Evolutionary conservation across 768 basidiomycete genomes (phyloP), one percentile per base, ranked within the genome.

Genomic region (Mrakia gelida): DNA sequence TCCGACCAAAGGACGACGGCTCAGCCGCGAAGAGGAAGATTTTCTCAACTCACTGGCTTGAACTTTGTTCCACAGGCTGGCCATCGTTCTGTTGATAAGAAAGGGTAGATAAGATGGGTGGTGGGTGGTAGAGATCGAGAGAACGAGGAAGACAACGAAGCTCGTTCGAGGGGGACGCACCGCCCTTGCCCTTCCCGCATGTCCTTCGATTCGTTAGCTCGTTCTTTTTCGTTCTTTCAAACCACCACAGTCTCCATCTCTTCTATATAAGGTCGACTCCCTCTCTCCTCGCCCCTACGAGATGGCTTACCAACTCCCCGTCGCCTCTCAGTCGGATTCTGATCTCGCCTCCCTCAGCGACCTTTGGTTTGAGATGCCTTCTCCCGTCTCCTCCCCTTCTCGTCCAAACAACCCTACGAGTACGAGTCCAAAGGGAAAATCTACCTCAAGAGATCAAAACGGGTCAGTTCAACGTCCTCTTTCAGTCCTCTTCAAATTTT

Each of bases 31-130:
- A 26, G 30, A 30, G 30, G 52, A 52, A 45, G 43, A 26, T 52
- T n/a, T 73, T 41, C 13, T 0, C 1, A 11, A 38, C 45, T 52
- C 30, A 56, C 56, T 61, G 11, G 72, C 72, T 73, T 73, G 72
- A n/a, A 73, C 72, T 56, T 73, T 73, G 26, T 73, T 73, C 72
- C 72, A 73, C 49, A 73, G 52, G 16, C 59, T 15, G 26, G 72
- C 38, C 72, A 73, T 73, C 15, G 15, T 52, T 21, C n/a, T n/a
- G n/a, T n/a, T n/a, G n/a, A n/a, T n/a, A n/a, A n/a, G n/a, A n/a
- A n/a, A n/a, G n/a, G 23, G 26, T 9, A 45, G 67, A 43, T 38
- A 10, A 43, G 43, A 28, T 28, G 41, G 15, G 28, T 45, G 45
- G 7, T 32, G 71, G 32, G n/a, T 15, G 52, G n/a, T 18, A n/a